Conservation (phyloP, 371 early-diverging fungal species). For the Nematocida sp. region DNA sequence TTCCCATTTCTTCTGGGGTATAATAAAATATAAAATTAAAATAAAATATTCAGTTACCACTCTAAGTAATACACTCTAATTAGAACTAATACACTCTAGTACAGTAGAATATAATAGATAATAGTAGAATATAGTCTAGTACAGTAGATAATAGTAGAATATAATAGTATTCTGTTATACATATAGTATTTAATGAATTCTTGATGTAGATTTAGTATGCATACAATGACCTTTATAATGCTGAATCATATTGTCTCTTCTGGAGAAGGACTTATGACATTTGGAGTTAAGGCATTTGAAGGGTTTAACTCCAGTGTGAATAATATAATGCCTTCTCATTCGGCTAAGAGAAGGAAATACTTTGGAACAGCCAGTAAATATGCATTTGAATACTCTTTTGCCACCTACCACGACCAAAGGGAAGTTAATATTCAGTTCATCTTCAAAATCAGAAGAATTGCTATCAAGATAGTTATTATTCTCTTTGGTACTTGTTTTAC, state of each 20-base stretch:
- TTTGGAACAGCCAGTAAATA: slow-evolving; percentile 56
- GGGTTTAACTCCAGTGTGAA: slow-evolving; percentile 64
- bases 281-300: slow-evolving; percentile 64
- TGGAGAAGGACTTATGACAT: slow-evolving; percentile 63
- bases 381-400: slow-evolving; percentile 57
- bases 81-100: no score
- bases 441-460: slow-evolving; percentile 11
- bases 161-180: slow-evolving; percentile 14
- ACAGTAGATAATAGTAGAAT: neutral
- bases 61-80: no score
- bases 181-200: neutral
- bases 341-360: slow-evolving; percentile 63
- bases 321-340: slow-evolving; percentile 64
- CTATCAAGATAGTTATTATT: slow-evolving; percentile 20
- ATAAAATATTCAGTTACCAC: neutral
- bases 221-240: slow-evolving; percentile 64
- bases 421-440: slow-evolving; percentile 59
- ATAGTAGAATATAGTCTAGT: no score
- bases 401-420: slow-evolving; percentile 19
- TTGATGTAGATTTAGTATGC: neutral
- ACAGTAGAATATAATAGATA: no score
- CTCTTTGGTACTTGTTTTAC: neutral
- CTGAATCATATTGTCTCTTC: slow-evolving; percentile 66
- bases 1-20: slow-evolving; percentile 53
- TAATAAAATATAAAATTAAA: slow-evolving; percentile 50